Evolutionary conservation across 2,329 filamentous ascomycete species (phyloP).

Genomic region (Neofusicoccum laricinum): DNA sequence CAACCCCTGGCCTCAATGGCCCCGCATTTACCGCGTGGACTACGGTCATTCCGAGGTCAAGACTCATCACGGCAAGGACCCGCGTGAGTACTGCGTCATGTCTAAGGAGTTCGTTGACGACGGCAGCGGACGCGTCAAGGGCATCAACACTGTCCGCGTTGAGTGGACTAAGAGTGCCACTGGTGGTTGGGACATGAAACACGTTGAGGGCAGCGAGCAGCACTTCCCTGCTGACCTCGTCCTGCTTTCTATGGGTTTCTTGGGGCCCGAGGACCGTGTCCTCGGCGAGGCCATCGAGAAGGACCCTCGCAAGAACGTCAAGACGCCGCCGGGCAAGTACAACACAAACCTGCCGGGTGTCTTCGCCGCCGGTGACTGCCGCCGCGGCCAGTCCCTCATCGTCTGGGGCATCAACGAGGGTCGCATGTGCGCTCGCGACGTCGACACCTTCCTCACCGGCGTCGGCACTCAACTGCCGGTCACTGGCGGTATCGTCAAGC

Average conservation of each 20-base stretch:
- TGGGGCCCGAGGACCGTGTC: constrained; percentile 86
- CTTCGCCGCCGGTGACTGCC: constrained; percentile 93
- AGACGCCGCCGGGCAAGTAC: constrained; percentile 86
- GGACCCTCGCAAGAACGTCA: constrained; percentile 91
- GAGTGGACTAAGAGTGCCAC: constrained; percentile 90
- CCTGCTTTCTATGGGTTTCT: constrained; percentile 93
- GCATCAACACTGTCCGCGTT: constrained; percentile 92
- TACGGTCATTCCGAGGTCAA: constrained; percentile 96
- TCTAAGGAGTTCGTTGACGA: constrained; percentile 94
- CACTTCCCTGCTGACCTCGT: constrained; percentile 97
- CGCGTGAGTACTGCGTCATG: constrained; percentile 97
- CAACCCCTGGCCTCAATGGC: constrained; percentile 99
- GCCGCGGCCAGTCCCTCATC: constrained; percentile 90
- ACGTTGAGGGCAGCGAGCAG: constrained; percentile 86
- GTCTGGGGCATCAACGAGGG: constrained; percentile 99
- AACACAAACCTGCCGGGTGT: constrained; percentile 83
- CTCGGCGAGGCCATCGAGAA: constrained; percentile 87
- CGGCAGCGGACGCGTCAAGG: constrained; percentile 82
- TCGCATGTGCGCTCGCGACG: constrained; percentile 85
- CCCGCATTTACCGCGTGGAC: constrained; percentile 95
- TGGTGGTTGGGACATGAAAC: constrained; percentile 98
- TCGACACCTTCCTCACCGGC: constrained; percentile 81
- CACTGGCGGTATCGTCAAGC: constrained; percentile 89
- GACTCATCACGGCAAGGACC: constrained; percentile 93
- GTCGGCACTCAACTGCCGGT: constrained; percentile 75